Evolutionary conservation across 495 filamentous ascomycete species (phyloP).

Genomic region (Trichoderma orchidacearum): DNA sequence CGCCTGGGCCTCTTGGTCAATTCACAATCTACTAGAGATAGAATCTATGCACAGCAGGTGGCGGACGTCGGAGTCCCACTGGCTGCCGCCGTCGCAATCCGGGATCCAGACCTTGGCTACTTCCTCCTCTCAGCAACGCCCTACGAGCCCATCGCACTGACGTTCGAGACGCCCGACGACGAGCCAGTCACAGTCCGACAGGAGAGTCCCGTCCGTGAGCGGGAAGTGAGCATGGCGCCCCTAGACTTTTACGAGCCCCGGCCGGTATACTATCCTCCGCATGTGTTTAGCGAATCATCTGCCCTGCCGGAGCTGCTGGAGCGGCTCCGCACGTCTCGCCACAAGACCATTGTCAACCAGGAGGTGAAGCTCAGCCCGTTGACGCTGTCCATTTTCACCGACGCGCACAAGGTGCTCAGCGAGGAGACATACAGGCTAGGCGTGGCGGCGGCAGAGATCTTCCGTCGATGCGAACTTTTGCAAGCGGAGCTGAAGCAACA

Average conservation of each 20-base stretch:
- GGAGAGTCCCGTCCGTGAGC: constrained; percentile 19
- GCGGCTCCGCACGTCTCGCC: constrained; percentile 42
- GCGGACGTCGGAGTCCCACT: constrained; percentile 28
- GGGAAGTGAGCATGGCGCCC: constrained; percentile 19
- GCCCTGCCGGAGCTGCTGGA: constrained; percentile 48
- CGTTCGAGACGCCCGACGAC: constrained; percentile 52
- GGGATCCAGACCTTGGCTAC: constrained; percentile 65
- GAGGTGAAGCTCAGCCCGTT: constrained; percentile 61
- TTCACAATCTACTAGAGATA: constrained; percentile 44
- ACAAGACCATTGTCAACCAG: constrained; percentile 49
- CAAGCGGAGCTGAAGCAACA: constrained; percentile 60
- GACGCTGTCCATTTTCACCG: constrained; percentile 60
- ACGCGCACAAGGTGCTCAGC: constrained; percentile 62
- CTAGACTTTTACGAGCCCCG: constrained; percentile 38
- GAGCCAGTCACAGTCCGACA: constrained; percentile 18
- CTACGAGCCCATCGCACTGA: constrained; percentile 46
- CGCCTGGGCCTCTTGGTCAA: constrained; percentile 58
- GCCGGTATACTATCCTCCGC: constrained; percentile 55
- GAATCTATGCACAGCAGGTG: constrained; percentile 35
- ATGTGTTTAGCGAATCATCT: constrained; percentile 45
- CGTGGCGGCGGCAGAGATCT: constrained; percentile 66
- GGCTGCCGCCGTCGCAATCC: constrained; percentile 49
- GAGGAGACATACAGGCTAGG: constrained; percentile 60
- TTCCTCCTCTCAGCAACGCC: constrained; percentile 59
- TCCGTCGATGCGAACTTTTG: constrained; percentile 61